These are phyloP conservation scores for Rhizopogon vinicolor DNA, from an alignment of 768 basidiomycete genomes.

Conservation along the genomic window DNA sequence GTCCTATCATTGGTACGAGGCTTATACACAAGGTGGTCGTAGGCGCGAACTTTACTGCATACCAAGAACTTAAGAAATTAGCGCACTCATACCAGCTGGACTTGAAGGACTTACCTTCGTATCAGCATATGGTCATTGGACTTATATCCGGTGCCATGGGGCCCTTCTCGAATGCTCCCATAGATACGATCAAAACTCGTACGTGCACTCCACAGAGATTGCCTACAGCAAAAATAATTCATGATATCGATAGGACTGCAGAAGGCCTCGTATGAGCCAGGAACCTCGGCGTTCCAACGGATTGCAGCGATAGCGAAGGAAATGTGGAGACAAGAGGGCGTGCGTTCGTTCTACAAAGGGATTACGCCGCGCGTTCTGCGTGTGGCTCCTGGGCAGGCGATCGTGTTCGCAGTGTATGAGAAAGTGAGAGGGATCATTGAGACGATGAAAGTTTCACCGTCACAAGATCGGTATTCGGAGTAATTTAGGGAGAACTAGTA, in stretches of 20 bases:
- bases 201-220: conserved; percentile 23
- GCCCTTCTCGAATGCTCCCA: conserved; percentile 96
- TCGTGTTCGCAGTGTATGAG: conserved; percentile 98
- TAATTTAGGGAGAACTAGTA: conserved; percentile 19
- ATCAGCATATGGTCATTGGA: conserved; percentile 94
- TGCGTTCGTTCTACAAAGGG: conserved; percentile 93
- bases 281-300: conserved; percentile 74
- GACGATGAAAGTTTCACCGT: conserved; percentile 47
- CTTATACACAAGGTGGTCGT: neutral
- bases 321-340: conserved; percentile 92
- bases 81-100: conserved; percentile 78
- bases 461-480: conserved; percentile 70
- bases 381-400: conserved; percentile 95
- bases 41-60: conserved; percentile 98
- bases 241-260: conserved; percentile 59
- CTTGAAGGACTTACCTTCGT: conserved; percentile 77
- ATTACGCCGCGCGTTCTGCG: conserved; percentile 95
- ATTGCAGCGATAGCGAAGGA: conserved; percentile 79
- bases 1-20: conserved; percentile 2
- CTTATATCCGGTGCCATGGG: conserved; percentile 97
- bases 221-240: conserved; percentile 2
- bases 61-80: conserved; percentile 92
- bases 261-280: conserved; percentile 70
- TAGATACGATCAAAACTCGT: conserved; percentile 95
- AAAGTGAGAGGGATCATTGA: conserved; percentile 75